Evolutionary conservation across 495 filamentous ascomycete genomes (phyloP), one percentile per base, ranked within the genome.

Genomic region (Talaromyces stipitatus): DNA sequence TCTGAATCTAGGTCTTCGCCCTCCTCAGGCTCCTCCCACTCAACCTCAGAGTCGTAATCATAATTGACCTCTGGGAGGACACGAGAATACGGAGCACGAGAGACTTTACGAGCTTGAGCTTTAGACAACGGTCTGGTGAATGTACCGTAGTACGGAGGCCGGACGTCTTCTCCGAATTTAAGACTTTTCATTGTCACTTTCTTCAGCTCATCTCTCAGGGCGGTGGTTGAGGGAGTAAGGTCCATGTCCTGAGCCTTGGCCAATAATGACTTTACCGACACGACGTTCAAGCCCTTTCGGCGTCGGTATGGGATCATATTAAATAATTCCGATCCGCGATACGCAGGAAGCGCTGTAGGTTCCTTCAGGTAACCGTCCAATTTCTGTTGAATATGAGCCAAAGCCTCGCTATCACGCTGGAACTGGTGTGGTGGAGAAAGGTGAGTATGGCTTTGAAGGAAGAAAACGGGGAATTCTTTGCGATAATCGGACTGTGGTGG

Each of bases 11-110:
- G 68, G 43, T 91, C 85, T 62, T 91, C 89, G 50, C 86, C 90
- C 64, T 94, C 90, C 52, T 88, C 88, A 2, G 84, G 82, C 62
- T 87, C 85, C 60, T 90, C 87, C 90, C 94, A 98, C 70, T 97
- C 95, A 0, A 87, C 92, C 67, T 99, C 94, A 0, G 92, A 97
- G 64, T 97, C 94, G 63, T 97, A 96, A 59, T 94, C 91, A 67
- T 99, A 97, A 64, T 95, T 77, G n/a, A 84, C 78, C 3, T 86
- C 78, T 3, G 87, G 84, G 6, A 94, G 61, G 8, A 65, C 70
- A 41, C 80, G 81, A 27, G 76, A 66, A 52, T 84, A 83, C 0
- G 94, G 91, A 32, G 86, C 89, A 3, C 87, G 79, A n/a, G 85
- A 83, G 3, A 95, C 64, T 57, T 74, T 84, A 9, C 65, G 62